These are phyloP conservation scores for Nyssa sinensis DNA, from an alignment of 148 eudicot species.

Conservation along the genomic window DNA sequence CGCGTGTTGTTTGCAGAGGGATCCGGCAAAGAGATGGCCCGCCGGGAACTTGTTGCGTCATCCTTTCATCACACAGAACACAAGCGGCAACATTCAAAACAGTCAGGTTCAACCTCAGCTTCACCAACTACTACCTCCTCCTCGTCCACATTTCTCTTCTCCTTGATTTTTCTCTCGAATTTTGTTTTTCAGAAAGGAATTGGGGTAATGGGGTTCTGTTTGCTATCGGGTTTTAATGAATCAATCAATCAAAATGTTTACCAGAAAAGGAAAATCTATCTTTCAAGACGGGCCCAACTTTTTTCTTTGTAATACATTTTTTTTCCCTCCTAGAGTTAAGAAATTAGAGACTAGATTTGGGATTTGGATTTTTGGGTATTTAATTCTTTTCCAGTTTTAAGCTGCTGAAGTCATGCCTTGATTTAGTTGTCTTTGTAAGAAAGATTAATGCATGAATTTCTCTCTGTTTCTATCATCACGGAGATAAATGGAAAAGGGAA, in stretches of 20 bases:
- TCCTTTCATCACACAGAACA: background rate
- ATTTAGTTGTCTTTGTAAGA: too few relatives aligned
- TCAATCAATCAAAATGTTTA: background rate
- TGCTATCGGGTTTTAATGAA: background rate
- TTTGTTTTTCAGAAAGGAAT: background rate
- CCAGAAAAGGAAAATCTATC: background rate
- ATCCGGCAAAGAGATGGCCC: slow-evolving; percentile 19
- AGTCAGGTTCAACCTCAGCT: background rate
- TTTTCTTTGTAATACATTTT: background rate
- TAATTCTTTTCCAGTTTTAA: background rate
- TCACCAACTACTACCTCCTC: slow-evolving; percentile 1
- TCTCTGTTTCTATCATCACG: too few relatives aligned
- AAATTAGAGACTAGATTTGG: background rate
- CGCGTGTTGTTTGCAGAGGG: slow-evolving; percentile 18
- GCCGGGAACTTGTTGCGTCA: slow-evolving; percentile 10
- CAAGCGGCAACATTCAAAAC: background rate
- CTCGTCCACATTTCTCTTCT: background rate
- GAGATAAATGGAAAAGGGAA: too few relatives aligned
- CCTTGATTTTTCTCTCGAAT: background rate
- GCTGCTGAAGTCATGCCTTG: too few relatives aligned
- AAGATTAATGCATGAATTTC: too few relatives aligned
- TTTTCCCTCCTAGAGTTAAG: background rate
- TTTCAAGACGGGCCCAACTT: background rate
- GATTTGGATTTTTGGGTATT: too few relatives aligned
- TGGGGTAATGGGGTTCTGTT: background rate